Percentiles rank a stretch among this genome's conserved stretches.
Evolutionary conservation across 768 basidiomycete species (phyloP).

Genomic region (Vararia minispora): DNA sequence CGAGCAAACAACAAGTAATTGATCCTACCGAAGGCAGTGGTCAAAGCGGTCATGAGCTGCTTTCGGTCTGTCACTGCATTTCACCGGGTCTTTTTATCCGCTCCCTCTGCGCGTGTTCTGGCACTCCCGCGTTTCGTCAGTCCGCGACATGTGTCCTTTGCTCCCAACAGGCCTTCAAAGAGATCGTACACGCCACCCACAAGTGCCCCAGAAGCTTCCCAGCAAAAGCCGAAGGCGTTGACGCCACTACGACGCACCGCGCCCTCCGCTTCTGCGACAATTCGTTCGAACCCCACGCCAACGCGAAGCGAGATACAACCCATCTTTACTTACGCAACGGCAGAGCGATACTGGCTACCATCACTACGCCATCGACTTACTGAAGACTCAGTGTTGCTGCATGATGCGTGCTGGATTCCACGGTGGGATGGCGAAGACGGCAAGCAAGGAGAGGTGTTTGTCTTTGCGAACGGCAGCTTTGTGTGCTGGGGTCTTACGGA

Average conservation of each 20-base stretch:
- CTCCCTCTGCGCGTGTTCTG: no score
- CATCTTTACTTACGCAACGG: constrained; percentile 78
- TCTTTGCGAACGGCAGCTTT: constrained; percentile 81
- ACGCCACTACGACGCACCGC: constrained; percentile 78
- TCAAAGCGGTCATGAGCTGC: no score
- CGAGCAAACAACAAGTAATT: no score
- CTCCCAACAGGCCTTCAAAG: no score
- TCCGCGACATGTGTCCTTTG: no score
- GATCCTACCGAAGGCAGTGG: no score
- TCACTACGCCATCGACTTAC: constrained; percentile 48
- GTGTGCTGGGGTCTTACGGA: constrained; percentile 87
- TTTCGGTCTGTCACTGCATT: no score
- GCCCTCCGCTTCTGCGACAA: constrained; percentile 73
- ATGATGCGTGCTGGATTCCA: constrained; percentile 76
- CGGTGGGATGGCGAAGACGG: constrained; percentile 40
- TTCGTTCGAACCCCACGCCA: constrained; percentile 78
- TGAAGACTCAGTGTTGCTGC: constrained; percentile 42
- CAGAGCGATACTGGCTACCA: constrained; percentile 68
- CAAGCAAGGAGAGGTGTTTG: constrained; percentile 71
- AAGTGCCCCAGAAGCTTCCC: no score
- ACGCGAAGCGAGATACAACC: constrained; percentile 72
- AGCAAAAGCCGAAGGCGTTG: constrained; percentile 66
- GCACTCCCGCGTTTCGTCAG: no score
- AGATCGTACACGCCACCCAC: no score
- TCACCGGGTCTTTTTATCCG: no score